Conservation (phyloP, 495 filamentous ascomycete genomes). For the Hypoxylon fuscum region DNA sequence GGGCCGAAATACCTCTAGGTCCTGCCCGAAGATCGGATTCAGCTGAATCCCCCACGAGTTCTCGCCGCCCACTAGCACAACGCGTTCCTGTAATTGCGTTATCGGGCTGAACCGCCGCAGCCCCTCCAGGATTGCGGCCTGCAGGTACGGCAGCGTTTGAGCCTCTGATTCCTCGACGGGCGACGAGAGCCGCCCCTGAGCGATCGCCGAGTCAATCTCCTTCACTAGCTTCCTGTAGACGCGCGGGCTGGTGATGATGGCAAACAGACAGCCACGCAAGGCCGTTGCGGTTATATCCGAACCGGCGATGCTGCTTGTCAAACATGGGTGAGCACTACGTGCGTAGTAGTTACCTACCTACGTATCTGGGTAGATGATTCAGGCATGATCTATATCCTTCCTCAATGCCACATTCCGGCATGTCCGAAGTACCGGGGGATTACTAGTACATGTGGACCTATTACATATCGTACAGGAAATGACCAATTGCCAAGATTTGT, state of each 20-base stretch:
- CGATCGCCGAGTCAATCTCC: neutral
- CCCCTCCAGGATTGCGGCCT: neutral
- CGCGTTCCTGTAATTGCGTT: neutral
- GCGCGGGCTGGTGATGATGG: neutral
- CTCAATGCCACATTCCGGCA: no score
- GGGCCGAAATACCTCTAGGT: neutral
- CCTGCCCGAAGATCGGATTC: neutral
- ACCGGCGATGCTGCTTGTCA: no score
- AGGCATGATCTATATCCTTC: no score
- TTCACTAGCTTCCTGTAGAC: neutral
- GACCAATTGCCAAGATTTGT: no score
- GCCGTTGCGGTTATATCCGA: no score
- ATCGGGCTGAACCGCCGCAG: neutral
- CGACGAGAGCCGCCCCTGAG: neutral
- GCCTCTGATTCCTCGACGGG: neutral
- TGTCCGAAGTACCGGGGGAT: no score
- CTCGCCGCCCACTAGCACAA: neutral
- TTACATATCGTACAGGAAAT: no score
- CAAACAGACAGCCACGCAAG: no score
- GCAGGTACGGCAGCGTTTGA: neutral
- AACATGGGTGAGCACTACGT: no score
- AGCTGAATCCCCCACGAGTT: neutral
- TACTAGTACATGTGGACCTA: no score
- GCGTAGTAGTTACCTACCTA: no score
- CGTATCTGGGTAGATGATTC: no score